A percentile compares a stretch with the other conserved stretches of the same genome.
These are phyloP conservation scores for Aristolochia fimbriata DNA, from an alignment of 164 flowering plant species.

Conservation along the genomic window DNA sequence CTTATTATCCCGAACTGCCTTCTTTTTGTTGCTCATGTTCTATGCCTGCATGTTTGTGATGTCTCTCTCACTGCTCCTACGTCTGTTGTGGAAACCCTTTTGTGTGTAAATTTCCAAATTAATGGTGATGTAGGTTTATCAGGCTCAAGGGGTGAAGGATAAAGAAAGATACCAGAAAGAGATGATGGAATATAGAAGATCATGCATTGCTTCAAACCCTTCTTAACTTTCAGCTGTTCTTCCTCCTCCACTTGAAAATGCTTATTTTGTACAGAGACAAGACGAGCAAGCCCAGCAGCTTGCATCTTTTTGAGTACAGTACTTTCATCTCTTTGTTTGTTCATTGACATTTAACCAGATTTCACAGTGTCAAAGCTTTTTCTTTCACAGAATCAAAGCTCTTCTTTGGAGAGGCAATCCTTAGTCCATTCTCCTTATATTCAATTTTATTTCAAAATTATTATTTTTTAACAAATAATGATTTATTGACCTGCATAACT, in stretches of 20 bases:
- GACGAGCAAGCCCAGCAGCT: background rate
- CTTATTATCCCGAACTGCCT: background rate
- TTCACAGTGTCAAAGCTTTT: background rate
- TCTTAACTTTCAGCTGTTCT: background rate
- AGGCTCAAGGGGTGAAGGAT: constrained; percentile 46
- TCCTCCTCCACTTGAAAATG: background rate
- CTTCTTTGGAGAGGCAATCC: no score
- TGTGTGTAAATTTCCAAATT: no score
- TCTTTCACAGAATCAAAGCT: no score
- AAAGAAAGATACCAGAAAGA: constrained; percentile 42
- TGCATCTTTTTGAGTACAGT: no score
- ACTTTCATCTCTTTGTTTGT: no score
- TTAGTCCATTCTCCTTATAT: no score
- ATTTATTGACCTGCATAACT: no score
- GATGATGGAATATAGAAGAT: constrained; percentile 34
- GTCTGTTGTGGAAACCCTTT: background rate
- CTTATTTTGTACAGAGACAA: background rate
- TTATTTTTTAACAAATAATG: no score
- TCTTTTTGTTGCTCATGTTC: background rate
- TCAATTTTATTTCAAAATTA: no score
- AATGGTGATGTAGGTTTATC: constrained; percentile 46
- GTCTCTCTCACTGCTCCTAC: background rate
- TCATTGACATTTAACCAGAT: background rate
- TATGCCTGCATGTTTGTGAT: background rate
- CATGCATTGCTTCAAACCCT: constrained; percentile 6